Evolutionary conservation across 2,329 filamentous ascomycete species (phyloP).

Genomic region (Fusarium sp.): DNA sequence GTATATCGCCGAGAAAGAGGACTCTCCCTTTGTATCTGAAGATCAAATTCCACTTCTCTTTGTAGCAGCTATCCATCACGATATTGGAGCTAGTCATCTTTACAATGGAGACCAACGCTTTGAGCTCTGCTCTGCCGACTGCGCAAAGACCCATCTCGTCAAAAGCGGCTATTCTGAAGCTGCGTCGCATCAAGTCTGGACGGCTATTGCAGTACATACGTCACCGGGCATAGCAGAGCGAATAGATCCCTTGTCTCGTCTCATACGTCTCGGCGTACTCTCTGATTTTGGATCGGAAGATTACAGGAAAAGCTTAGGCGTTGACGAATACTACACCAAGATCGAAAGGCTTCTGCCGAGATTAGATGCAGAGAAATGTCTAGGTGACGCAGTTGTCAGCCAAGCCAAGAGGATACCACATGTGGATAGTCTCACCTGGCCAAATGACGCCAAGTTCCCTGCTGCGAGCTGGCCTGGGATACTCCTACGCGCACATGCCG

Average conservation of each 20-base stretch:
- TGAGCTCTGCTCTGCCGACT: slow-evolving; percentile 52
- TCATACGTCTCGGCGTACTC: slow-evolving; percentile 50
- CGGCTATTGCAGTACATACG: slow-evolving; percentile 53
- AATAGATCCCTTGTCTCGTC: slow-evolving; percentile 50
- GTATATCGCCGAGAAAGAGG: slow-evolving; percentile 41
- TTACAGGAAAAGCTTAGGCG: slow-evolving; percentile 16
- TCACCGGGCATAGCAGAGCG: slow-evolving; percentile 54
- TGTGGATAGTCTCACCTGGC: slow-evolving; percentile 45
- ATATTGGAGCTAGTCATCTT: slow-evolving; percentile 50
- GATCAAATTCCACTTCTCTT: slow-evolving; percentile 47
- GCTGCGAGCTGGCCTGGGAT: slow-evolving; percentile 50
- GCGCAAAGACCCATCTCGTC: slow-evolving; percentile 48
- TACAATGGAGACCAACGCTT: slow-evolving; percentile 52
- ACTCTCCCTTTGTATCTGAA: slow-evolving; percentile 13
- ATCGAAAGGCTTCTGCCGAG: slow-evolving; percentile 46
- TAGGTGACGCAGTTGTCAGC: slow-evolving; percentile 47
- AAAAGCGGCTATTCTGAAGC: slow-evolving; percentile 42
- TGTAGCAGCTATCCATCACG: slow-evolving; percentile 53
- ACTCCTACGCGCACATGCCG: slow-evolving; percentile 47
- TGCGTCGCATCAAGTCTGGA: slow-evolving; percentile 51
- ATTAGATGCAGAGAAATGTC: slow-evolving; percentile 41
- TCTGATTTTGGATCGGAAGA: slow-evolving; percentile 48
- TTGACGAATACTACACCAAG: slow-evolving; percentile 16
- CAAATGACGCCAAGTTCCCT: slow-evolving; percentile 47
- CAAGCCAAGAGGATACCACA: slow-evolving; percentile 42